These are phyloP conservation scores for Pythium aquatile DNA, from an alignment of 352 stramenopile species.

Conservation along the genomic window DNA sequence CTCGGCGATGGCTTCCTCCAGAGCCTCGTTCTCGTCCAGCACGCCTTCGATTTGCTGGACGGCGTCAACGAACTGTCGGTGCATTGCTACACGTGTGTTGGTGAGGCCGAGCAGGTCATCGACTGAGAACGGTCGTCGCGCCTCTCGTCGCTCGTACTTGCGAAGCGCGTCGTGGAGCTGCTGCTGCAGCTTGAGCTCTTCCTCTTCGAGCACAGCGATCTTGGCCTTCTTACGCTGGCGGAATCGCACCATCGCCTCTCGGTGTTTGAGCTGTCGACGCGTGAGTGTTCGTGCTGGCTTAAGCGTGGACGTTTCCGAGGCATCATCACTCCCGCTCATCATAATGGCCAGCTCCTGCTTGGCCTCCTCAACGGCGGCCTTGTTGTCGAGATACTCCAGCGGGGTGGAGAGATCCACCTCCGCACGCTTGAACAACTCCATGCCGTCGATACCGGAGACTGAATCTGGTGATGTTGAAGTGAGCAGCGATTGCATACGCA, in stretches of 20 bases:
- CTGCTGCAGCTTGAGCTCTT: constrained; percentile 24
- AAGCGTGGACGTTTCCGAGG: constrained; percentile 1
- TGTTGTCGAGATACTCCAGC: constrained; percentile 10
- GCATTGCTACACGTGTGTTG: constrained; percentile 11
- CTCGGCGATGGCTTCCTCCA: constrained; percentile 26
- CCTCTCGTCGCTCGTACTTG: constrained; percentile 8
- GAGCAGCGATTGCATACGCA: constrained; percentile 25
- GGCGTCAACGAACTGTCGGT: constrained; percentile 14
- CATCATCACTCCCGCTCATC: constrained; percentile 13
- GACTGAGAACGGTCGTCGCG: constrained; percentile 2
- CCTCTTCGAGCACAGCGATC: constrained; percentile 27
- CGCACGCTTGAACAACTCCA: constrained; percentile 13
- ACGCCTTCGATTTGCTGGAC: constrained; percentile 25
- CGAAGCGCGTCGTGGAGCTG: constrained; percentile 18
- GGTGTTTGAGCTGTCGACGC: constrained; percentile 26
- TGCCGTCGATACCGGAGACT: constrained; percentile 6
- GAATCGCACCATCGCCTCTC: constrained; percentile 34
- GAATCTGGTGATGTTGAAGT: constrained; percentile 12
- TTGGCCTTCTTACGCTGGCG: constrained; percentile 30
- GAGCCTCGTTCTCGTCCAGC: constrained; percentile 26
- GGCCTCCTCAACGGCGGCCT: constrained; percentile 1
- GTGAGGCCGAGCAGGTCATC: constrained; percentile 19
- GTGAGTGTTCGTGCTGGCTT: constrained; percentile 23
- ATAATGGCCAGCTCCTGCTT: constrained; percentile 6
- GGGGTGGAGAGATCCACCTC: neutral